Evolutionary conservation across 2,329 filamentous ascomycete species (phyloP).

Genomic region (Penicillium thymicola): DNA sequence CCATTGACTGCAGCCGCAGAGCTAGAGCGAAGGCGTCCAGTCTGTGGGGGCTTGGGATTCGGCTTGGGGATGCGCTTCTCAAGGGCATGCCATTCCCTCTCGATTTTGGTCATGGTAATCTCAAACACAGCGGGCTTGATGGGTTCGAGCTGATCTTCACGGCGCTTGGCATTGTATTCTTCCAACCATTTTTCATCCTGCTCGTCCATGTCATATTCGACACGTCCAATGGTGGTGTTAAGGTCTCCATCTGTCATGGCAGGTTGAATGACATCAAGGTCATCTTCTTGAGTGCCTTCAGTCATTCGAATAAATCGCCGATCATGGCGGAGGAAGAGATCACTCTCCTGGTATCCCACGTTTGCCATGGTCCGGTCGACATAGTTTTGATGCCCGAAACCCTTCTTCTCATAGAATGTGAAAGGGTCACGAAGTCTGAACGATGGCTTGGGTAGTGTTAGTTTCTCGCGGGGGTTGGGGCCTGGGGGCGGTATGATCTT

Average conservation of each 20-base stretch:
- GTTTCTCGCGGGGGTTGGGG: conserved; percentile 48
- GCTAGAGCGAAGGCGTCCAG: conserved; percentile 85
- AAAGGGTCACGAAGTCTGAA: conserved; percentile 49
- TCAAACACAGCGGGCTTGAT: conserved; percentile 95
- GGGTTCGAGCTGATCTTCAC: conserved; percentile 68
- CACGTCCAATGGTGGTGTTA: conserved; percentile 65
- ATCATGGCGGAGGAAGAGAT: conserved; percentile 77
- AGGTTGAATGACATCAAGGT: conserved; percentile 55
- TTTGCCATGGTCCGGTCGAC: conserved; percentile 96
- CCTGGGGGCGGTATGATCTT: conserved; percentile 48
- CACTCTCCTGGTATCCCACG: conserved; percentile 92
- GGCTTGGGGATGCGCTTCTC: conserved; percentile 97
- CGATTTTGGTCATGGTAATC: conserved; percentile 97
- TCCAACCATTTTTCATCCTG: conserved; percentile 97
- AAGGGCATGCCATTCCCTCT: conserved; percentile 95
- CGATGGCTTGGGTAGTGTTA: conserved; percentile 49
- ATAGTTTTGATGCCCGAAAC: conserved; percentile 80
- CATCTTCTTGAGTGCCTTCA: conserved; percentile 62
- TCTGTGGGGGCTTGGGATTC: conserved; percentile 93
- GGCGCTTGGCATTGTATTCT: conserved; percentile 73
- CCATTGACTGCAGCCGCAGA: conserved; percentile 94
- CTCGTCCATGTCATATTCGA: conserved; percentile 99
- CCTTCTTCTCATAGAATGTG: conserved; percentile 67
- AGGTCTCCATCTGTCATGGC: conserved; percentile 60
- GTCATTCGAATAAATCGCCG: conserved; percentile 63